Evolutionary conservation across 1,139 yeast genomes (phyloP), one percentile per base, ranked within the genome.

Genomic region (Blastobotrys ciferrii): DNA sequence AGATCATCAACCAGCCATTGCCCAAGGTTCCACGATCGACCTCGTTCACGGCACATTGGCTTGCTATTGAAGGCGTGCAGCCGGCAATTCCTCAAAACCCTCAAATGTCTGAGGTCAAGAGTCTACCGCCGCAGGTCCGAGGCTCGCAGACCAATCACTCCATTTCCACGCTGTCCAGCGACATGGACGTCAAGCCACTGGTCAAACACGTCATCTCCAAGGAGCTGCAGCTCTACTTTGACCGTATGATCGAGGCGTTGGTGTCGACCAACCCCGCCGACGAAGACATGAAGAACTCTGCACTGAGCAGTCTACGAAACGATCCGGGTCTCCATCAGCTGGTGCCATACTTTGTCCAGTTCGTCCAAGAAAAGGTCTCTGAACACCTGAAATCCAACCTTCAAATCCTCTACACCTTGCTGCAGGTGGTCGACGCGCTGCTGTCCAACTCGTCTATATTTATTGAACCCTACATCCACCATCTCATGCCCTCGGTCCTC

Each of bases 31-130:
- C 99, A 2, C 77, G 98, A 52, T 84, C 86, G 52, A 83, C 95
- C 1, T 83, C 96, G 0, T 91, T 87, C 65, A 88, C 98, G 2
- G 96, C 98, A 1, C 99, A 94, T 67, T 94, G 99, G 98, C 75
- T 94, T 37, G 98, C 98, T 0, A 87, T 94, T 51, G 99, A 94
- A 69, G 99, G 99, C 47, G 96, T 94, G 2, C 99, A 94, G 64
- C 98, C 99, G 1, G 85, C 94, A 46, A 92, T 94, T 50, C 95
- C 97, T 1, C 98, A 94, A 68, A 94, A 94, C 69, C 99, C 99
- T 32, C 79, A 86, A 41, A 81, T 91, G 19, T 76, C 82, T 38
- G 72, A 68, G 25, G 62, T 69, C 53, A 63, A 65, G 44, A 64
- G 68, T 30, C 63, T 70, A 45, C 68, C 75, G 2, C 67, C 78